Base-by-base conservation (phyloP, 2,329 filamentous ascomycete genomes). In the Sphaceloma murrayae region DNA sequence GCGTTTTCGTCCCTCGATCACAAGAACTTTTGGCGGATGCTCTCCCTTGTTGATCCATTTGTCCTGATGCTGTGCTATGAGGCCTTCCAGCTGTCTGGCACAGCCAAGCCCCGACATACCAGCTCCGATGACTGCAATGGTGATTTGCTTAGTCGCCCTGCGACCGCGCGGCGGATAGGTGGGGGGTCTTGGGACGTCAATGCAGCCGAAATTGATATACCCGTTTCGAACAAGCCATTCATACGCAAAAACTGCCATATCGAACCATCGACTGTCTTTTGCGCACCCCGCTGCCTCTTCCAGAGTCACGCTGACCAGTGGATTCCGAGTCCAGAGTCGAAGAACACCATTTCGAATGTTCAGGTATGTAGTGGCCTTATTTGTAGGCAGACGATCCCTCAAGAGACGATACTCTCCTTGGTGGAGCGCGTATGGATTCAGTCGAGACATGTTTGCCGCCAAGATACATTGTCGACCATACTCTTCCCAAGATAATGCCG, bases 291-390 rank as follows among this genome's bases (percentile, higher is more conserved):
- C 75, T 5, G 91, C 91, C 62, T 95, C 86, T 59, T 88, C 80
- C 36, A 80, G 74, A 18, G 82, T 83, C 9, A 98, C 83, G 49
- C 78, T 78, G 31, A 87, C 77, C 58, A 88, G 77, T 5, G 91
- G 86, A 57, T 93, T 94, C 53, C 81, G 77, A 26, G 84, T 74
- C 91, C 91, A 98, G 30, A 96, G 66, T 45, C 91, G 76, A 43
- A 98, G 68, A 48, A 98, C 94, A 11, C 86, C 85, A 61, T 98
- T 98, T 54, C 91, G 77, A 50, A 98, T 91, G 60, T 96, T 96
- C 44, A 98, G 70, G 64, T 98, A 98, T 9, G 86, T 85, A 2
- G 89, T 95, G 52, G 95, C 86, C 63, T 98, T 91, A 22, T 81
- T 73, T 55, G 85, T 80, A 57, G 82, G 94, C 53, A 98, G 78